phyloP scores from a whole-genome alignment of 306 rosid genomes.

The Lagenaria siceraria region DNA sequence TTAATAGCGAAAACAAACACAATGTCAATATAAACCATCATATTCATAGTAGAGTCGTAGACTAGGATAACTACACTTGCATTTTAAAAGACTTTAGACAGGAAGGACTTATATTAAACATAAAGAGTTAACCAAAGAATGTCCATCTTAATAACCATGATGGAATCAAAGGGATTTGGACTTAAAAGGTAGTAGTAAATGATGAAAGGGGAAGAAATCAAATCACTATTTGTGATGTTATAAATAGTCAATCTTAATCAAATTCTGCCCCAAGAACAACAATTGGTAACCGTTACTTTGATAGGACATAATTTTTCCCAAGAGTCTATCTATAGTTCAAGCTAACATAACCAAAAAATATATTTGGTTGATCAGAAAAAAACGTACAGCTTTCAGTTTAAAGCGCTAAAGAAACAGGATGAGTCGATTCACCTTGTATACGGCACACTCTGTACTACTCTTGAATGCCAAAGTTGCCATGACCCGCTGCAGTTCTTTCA shows the following conservation, averaged over 20 bases:
- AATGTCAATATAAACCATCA: background rate
- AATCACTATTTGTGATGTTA: background rate
- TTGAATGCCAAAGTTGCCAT: constrained; percentile 71
- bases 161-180: background rate
- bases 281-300: background rate
- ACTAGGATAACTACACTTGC: background rate
- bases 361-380: background rate
- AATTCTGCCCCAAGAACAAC: background rate
- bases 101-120: background rate
- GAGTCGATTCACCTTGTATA: constrained; percentile 58
- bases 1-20: background rate
- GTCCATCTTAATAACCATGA: background rate
- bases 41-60: background rate
- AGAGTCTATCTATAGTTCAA: background rate
- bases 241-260: background rate
- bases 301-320: background rate
- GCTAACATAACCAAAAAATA: background rate
- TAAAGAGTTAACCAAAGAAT: background rate
- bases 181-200: background rate
- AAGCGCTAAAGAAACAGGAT: background rate
- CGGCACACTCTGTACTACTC: constrained; percentile 66
- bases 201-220: background rate
- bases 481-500: constrained; percentile 89
- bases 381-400: background rate
- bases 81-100: no score